Conservation (phyloP, 2,329 filamentous ascomycete species). For the Cordyceps cicadae region DNA sequence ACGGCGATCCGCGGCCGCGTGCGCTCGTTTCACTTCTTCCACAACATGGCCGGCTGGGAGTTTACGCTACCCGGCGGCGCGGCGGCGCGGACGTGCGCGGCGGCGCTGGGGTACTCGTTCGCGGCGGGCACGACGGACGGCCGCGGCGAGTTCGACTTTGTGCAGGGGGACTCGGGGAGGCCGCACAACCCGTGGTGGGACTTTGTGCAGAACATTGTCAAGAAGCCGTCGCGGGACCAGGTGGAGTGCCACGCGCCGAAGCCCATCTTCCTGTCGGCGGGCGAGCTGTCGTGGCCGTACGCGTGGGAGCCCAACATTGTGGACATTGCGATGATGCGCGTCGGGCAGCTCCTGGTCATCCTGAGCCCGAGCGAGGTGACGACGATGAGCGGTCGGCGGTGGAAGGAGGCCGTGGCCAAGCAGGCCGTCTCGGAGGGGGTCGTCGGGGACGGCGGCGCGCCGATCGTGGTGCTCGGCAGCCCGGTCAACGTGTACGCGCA, state of each 20-base stretch:
- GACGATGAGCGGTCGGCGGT: constrained; percentile 85
- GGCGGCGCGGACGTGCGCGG: constrained; percentile 66
- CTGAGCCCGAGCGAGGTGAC: constrained; percentile 81
- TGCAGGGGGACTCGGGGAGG: constrained; percentile 68
- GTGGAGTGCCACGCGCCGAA: constrained; percentile 70
- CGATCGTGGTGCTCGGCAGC: constrained; percentile 73
- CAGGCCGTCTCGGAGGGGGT: constrained; percentile 29
- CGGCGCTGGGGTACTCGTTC: constrained; percentile 84
- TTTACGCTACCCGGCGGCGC: constrained; percentile 69
- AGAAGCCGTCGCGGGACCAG: constrained; percentile 62
- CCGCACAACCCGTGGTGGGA: constrained; percentile 73
- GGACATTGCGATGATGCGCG: constrained; percentile 75
- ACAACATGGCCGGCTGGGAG: constrained; percentile 67
- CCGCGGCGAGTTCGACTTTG: constrained; percentile 86
- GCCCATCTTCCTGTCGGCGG: constrained; percentile 79
- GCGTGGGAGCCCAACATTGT: constrained; percentile 86
- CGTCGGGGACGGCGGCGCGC: constrained; percentile 35
- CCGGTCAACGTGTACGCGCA: constrained; percentile 87
- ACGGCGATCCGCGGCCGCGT: constrained; percentile 42
- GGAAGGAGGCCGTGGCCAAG: constrained; percentile 60
- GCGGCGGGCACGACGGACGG: constrained; percentile 89
- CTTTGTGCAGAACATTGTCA: constrained; percentile 63
- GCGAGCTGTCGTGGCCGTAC: constrained; percentile 70
- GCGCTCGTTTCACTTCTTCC: constrained; percentile 76
- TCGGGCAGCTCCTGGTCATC: constrained; percentile 77